Conservation (phyloP, 2,329 filamentous ascomycete species). For the Colletotrichum kahawae region DNA sequence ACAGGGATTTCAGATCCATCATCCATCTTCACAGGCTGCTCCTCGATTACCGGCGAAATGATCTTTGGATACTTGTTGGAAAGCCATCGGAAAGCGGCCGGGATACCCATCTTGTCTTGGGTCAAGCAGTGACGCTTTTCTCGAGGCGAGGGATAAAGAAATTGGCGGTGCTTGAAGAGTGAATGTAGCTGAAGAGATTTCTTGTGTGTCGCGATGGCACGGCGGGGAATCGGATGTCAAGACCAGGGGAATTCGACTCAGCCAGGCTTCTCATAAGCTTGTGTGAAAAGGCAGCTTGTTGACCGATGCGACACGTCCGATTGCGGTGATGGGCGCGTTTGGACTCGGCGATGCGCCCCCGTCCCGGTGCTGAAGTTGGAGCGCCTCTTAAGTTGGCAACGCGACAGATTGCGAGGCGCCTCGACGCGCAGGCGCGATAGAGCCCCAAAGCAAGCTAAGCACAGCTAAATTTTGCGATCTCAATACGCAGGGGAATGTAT, state of each 20-base stretch:
- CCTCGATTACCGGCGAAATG: conserved; percentile 88
- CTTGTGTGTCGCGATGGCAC: neutral
- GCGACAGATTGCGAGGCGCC: neutral
- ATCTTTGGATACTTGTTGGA: conserved; percentile 98
- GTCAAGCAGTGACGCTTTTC: neutral
- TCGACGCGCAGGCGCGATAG: neutral
- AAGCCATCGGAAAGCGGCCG: conserved; percentile 94
- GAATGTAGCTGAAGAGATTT: neutral
- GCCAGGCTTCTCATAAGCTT: neutral
- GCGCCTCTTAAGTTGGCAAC: neutral
- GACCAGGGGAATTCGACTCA: neutral
- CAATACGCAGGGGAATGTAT: neutral
- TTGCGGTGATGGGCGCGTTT: neutral
- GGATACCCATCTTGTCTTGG: conserved; percentile 78
- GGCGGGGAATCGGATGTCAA: neutral
- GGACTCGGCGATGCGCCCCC: neutral
- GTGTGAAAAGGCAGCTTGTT: neutral
- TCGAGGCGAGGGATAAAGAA: neutral
- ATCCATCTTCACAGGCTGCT: conserved; percentile 76
- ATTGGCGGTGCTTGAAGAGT: neutral
- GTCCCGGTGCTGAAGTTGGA: neutral
- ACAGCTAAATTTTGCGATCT: neutral
- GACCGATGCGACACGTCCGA: neutral
- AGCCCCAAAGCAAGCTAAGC: neutral
- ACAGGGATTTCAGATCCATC: conserved; percentile 86